These are phyloP conservation scores for Ophiocordyceps robertsii DNA, from an alignment of 2,329 filamentous ascomycete species.

Conservation along the genomic window DNA sequence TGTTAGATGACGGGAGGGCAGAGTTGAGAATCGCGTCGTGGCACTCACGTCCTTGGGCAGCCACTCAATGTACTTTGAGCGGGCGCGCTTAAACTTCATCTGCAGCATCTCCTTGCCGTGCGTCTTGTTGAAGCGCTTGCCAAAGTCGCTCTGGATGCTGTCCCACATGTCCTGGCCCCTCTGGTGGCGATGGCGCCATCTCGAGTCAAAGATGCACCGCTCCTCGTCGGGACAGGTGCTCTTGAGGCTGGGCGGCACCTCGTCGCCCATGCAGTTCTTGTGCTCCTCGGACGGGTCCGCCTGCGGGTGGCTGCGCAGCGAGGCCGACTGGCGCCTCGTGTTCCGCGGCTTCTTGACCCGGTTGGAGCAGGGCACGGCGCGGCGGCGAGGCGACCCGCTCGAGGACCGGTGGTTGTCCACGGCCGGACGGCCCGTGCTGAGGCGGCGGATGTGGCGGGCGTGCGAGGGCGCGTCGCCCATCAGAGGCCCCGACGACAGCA, in stretches of 20 bases:
- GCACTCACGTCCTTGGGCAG: slow-evolving; percentile 35
- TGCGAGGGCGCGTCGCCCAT: slow-evolving; percentile 11
- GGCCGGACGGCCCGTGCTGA: slow-evolving; percentile 6
- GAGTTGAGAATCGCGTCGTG: too few relatives aligned
- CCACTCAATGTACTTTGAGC: slow-evolving; percentile 36
- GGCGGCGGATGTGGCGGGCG: slow-evolving; percentile 10
- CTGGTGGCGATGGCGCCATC: slow-evolving; percentile 27
- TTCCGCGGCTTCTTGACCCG: slow-evolving; percentile 14
- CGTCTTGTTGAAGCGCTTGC: slow-evolving; percentile 17
- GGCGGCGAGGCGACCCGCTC: slow-evolving; percentile 15
- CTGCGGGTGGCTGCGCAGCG: slow-evolving; percentile 3
- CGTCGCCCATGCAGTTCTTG: slow-evolving; percentile 20
- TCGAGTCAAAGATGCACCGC: slow-evolving; percentile 34
- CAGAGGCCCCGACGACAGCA: slow-evolving; percentile 7
- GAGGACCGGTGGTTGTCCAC: slow-evolving; percentile 7
- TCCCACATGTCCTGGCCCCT: slow-evolving; percentile 48
- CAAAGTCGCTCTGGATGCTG: slow-evolving; percentile 31
- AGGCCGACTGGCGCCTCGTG: slow-evolving; percentile 4
- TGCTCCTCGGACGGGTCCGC: slow-evolving; percentile 15
- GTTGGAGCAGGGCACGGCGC: slow-evolving; percentile 7
- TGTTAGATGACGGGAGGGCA: too few relatives aligned
- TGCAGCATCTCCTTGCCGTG: slow-evolving; percentile 37
- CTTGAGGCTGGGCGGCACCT: slow-evolving; percentile 25
- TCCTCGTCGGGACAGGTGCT: slow-evolving; percentile 32
- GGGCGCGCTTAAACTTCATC: slow-evolving; percentile 40